Percentiles rank a stretch among this genome's conserved stretches.
Evolutionary conservation across 176 grass and related monocot genomes (phyloP).

Genomic region (Bromus sterilis): DNA sequence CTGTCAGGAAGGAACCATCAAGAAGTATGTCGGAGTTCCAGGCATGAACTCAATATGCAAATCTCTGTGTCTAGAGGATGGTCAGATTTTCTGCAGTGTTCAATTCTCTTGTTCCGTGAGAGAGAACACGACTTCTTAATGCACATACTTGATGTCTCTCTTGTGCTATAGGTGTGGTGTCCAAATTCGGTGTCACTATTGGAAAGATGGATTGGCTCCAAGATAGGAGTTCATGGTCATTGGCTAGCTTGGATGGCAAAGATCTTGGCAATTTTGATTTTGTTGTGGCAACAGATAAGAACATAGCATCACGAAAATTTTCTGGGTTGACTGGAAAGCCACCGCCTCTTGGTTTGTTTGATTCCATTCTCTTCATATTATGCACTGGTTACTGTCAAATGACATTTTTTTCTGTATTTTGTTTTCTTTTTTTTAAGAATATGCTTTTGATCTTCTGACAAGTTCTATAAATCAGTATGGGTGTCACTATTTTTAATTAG

Average conservation of each 20-base stretch:
- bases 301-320: conserved; percentile 56
- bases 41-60: conserved; percentile 96
- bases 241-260: conserved; percentile 71
- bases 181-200: conserved; percentile 80
- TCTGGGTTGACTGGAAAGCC: conserved; percentile 58
- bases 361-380: background rate
- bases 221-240: conserved; percentile 59
- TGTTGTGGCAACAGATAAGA: conserved; percentile 79
- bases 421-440: background rate
- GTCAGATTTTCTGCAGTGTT: conserved; percentile 28
- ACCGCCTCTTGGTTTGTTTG: conserved; percentile 70
- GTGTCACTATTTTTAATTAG: background rate
- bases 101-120: background rate
- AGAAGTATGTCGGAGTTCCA: conserved; percentile 83
- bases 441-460: background rate
- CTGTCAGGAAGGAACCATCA: conserved; percentile 40
- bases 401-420: background rate
- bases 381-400: background rate
- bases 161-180: conserved; percentile 57
- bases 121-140: background rate
- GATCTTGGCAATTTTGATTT: conserved; percentile 76
- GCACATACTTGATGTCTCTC: background rate
- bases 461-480: background rate
- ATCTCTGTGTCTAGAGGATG: conserved; percentile 62
- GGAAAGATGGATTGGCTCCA: conserved; percentile 80